Evolutionary conservation across 1,284 basidiomycete genomes (phyloP), one percentile per base, ranked within the genome.

Genomic region (Malassezia nana): DNA sequence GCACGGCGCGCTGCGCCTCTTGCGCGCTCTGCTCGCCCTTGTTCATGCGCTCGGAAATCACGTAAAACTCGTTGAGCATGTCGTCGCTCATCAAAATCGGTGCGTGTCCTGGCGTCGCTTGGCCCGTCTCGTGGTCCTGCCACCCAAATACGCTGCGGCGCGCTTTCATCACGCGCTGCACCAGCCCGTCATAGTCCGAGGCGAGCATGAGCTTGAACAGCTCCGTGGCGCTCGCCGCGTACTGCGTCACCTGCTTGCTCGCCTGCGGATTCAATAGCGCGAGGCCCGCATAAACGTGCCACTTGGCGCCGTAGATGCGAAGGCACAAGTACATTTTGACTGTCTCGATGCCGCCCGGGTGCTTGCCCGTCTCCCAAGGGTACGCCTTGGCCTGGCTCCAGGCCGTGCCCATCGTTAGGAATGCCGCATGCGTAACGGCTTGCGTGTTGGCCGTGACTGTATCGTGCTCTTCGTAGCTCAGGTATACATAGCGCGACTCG

Each of bases 251-350:
- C 75, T 95, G 91, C 2, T 80, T 76, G 48, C 83, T 81, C 0
- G 94, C 92, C n/a, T 82, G 83, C 1, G 94, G 92, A 75, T 98
- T 98, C 60, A 96, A 81, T 67, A 98, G 87, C 0, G 94, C 92
- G 12, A 98, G 82, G 3, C 92, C 94, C 24, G 94, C 94, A 74
- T 98, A 98, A 65, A 98, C 92, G 77, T 98, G 94, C 91, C 91
- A 98, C 67, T 90, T 86, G 73, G 91, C 92, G 40, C 88, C 83
- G 76, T 96, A 96, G 70, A 98, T 96, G 1, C 94, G 88, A 22
- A 74, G 56, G 44, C 67, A 85, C 71, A 98, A 86, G 79, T 98
- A 98, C 66, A 95, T 91, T 77, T 98, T 98, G 67, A 91, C 89
- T 7, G 89, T 92, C 76, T 98, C 92, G 67, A 98, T 92, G 0